Evolutionary conservation across 306 rosid species (phyloP).

Genomic region (Vicia villosa): DNA sequence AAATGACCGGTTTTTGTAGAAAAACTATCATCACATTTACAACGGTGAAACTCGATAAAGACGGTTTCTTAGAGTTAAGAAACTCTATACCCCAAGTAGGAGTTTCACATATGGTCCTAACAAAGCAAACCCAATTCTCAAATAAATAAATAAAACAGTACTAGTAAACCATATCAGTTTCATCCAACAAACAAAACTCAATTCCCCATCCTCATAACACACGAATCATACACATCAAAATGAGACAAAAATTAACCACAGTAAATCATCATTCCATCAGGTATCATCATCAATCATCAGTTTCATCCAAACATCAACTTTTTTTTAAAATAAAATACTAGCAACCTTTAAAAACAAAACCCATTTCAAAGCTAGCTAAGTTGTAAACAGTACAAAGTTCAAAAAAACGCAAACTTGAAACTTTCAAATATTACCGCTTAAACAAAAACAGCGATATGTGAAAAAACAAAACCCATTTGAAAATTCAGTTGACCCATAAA

Average conservation of each 20-base stretch:
- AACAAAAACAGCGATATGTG: conserved; percentile 16
- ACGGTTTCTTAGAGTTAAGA: background rate
- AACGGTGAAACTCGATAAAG: background rate
- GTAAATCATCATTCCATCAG: background rate
- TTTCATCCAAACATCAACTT: background rate
- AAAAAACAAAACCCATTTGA: conserved; percentile 1
- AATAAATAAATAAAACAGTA: conserved; percentile 15
- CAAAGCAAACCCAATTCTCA: conserved; percentile 8
- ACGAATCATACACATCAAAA: conserved; percentile 5
- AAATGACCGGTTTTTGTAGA: background rate
- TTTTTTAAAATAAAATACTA: no score
- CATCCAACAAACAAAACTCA: background rate
- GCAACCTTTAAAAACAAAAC: background rate
- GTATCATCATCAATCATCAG: background rate
- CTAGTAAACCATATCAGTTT: conserved; percentile 15
- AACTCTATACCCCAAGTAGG: background rate
- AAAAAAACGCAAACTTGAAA: background rate
- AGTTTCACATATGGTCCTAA: background rate
- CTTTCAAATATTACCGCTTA: conserved; percentile 11
- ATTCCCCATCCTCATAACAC: conserved; percentile 19
- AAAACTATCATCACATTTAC: background rate
- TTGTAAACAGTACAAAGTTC: background rate
- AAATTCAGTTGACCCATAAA: conserved; percentile 18
- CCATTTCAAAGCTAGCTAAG: conserved; percentile 3
- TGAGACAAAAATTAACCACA: conserved; percentile 21